These are phyloP conservation scores for Malania oleifera DNA, from an alignment of 164 flowering plant genomes.

Conservation along the genomic window DNA sequence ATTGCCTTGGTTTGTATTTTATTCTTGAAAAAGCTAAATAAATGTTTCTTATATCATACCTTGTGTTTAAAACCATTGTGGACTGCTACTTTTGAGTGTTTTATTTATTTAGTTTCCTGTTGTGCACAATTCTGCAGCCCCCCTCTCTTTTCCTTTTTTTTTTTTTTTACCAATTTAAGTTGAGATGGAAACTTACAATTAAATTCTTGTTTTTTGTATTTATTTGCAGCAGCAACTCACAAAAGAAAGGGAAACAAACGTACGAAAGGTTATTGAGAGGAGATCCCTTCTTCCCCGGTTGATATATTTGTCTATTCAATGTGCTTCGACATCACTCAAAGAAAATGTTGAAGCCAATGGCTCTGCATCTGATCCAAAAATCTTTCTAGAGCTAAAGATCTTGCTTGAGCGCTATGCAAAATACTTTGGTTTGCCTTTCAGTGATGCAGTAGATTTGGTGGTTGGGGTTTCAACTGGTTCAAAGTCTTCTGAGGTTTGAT, in stretches of 20 bases:
- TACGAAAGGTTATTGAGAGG: constrained; percentile 37
- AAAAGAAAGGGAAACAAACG: constrained; percentile 39
- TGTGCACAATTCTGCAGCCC: too few species aligned
- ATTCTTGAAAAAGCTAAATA: too few species aligned
- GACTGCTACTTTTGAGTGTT: neutral
- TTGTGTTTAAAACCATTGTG: too few species aligned
- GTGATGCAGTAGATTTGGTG: constrained; percentile 50
- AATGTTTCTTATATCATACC: too few species aligned
- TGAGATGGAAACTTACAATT: neutral
- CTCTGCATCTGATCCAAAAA: constrained; percentile 34
- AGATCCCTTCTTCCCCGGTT: constrained; percentile 80
- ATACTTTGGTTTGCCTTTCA: constrained; percentile 55
- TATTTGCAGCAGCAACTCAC: constrained; percentile 27
- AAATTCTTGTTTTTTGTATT: neutral
- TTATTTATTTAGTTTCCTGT: neutral
- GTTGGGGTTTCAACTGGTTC: constrained; percentile 37
- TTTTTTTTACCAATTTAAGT: neutral
- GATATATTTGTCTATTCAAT: constrained; percentile 59
- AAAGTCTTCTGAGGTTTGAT: constrained; percentile 43
- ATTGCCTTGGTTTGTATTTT: too few species aligned
- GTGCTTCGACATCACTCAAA: constrained; percentile 53
- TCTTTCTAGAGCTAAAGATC: constrained; percentile 42
- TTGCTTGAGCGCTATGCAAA: constrained; percentile 70
- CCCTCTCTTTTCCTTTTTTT: neutral
- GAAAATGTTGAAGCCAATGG: constrained; percentile 57